Evolutionary conservation across 176 grass and related monocot genomes (phyloP).

Genomic region (Oryza australiensis): DNA sequence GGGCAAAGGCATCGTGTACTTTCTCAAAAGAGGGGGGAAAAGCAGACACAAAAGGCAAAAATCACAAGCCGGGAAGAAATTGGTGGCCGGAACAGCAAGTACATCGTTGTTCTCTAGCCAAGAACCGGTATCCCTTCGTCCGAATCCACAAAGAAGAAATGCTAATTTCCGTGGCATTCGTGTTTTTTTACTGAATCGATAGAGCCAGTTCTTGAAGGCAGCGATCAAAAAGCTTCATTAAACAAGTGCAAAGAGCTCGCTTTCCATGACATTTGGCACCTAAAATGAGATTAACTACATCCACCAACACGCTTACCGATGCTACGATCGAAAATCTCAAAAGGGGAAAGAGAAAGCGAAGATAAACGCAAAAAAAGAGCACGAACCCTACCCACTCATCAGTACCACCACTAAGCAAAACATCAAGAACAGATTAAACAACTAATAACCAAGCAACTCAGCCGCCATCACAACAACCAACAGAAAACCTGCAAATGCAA

Average conservation of each 20-base stretch:
- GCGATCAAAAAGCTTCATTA: constrained; percentile 8
- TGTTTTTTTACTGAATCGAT: neutral
- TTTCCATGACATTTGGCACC: constrained; percentile 15
- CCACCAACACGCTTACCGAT: neutral
- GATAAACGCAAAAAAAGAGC: constrained; percentile 17
- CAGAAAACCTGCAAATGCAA: constrained; percentile 8
- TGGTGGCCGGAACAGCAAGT: neutral
- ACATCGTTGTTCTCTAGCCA: constrained; percentile 21
- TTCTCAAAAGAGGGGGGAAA: constrained; percentile 41
- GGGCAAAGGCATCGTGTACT: constrained; percentile 47
- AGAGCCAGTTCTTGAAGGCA: neutral
- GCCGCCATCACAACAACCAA: neutral
- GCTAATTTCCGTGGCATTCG: neutral
- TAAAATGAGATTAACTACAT: constrained; percentile 2
- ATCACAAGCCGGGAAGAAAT: neutral
- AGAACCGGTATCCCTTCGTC: neutral
- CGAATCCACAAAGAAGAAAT: constrained; percentile 19
- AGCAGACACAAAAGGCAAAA: constrained; percentile 22
- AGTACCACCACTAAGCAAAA: neutral
- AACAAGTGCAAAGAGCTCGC: neutral
- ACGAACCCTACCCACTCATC: neutral
- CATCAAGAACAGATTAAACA: constrained; percentile 21
- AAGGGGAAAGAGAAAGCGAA: neutral
- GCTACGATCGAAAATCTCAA: constrained; percentile 5
- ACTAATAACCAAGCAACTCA: neutral